Base-by-base conservation (phyloP, 768 basidiomycete genomes). In the Tubosaeta brunneosetosa region DNA sequence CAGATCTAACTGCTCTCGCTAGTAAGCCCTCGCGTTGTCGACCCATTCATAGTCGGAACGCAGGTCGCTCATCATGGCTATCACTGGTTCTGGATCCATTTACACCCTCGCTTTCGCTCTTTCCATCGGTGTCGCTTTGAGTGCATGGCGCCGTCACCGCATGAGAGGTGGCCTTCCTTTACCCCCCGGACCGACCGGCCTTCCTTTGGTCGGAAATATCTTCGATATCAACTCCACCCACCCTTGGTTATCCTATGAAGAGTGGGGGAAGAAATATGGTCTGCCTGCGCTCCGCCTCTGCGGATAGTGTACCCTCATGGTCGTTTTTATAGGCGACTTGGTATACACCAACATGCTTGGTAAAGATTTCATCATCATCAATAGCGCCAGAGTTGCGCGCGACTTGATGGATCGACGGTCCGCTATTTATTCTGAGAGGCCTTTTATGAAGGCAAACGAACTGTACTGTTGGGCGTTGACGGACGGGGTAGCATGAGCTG, bases 181-280 rank as follows among this genome's bases (percentile, higher is more conserved):
- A 14, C 77, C 77, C 32, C 78, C 77, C 16, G 83, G 82, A 13
- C 83, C 83, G 0, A 74, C 66, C 48, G 76, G 77, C 40, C 66
- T 83, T 36, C 70, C 69, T 2, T 47, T 71, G 25, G 31, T 68
- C 4, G 70, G 69, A 2, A 65, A 52, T 38, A 13, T 52, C 7
- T 45, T 64, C 14, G 55, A 62, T 27, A 10, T 72, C 41, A 43
- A 68, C 27, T 3, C 49, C 5, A 16, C 38, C 6, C 43, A 57
- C 1, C 68, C 71, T 10, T 72, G 71, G 71, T 36, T 67, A 37
- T 60, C 70, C 8, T 72, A 71, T 26, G 57, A 67, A 32, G 44
- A 64, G 32, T 72, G 71, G 72, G 67, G 66, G 37, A 66, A 64
- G 47, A 50, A 51, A 43, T 65, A 72, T 25, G 69, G 71, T 70